Evolutionary conservation across 768 basidiomycete genomes (phyloP), one percentile per base, ranked within the genome.

Genomic region (Asterophora lycoperdoides): DNA sequence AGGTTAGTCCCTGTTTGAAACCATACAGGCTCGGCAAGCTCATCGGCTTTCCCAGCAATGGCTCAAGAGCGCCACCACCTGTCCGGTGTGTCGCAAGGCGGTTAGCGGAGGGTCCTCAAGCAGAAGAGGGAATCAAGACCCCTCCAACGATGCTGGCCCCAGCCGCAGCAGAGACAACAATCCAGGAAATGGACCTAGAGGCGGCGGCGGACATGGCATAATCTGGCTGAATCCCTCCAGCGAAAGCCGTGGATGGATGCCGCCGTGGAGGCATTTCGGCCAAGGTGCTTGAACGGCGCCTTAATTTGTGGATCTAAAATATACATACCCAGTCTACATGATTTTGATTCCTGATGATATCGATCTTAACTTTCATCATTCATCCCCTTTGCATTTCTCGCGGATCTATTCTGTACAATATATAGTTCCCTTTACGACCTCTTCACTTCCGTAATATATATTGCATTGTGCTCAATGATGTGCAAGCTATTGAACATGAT

Each of bases 11-110:
- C 34, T 41, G 4, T 19, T 18, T 28, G 28, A 8, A 23, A 44
- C 51, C 13, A 17, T 18, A 14, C 14, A 18, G 15, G 11, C 3
- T 19, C 29, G 23, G 23, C 19, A 32, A 39, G 48, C 49, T 49
- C 41, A 55, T 52, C 33, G 42, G 19, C 40, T 48, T 44, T 30
- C 55, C 10, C 51, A 89, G 84, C 83, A 89, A 85, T 92, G 89
- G 89, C 74, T 92, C 18, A 77, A 77, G 54, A 74, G 77, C 3
- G 86, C 88, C 4, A 80, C 73, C 43, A 89, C 87, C 0, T 92
- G 89, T 54, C 89, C 89, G 11, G 85, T 91, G 1, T 92, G 89
- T 63, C 83, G 89, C 35, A 78, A 81, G 56, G 67, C 75, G 20
- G 83, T 89, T 32, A 41, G 38, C 13, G 44, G 34, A 30, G 40